phyloP scores from a whole-genome alignment of 768 basidiomycete species.

The Rubroboletus satanas region DNA sequence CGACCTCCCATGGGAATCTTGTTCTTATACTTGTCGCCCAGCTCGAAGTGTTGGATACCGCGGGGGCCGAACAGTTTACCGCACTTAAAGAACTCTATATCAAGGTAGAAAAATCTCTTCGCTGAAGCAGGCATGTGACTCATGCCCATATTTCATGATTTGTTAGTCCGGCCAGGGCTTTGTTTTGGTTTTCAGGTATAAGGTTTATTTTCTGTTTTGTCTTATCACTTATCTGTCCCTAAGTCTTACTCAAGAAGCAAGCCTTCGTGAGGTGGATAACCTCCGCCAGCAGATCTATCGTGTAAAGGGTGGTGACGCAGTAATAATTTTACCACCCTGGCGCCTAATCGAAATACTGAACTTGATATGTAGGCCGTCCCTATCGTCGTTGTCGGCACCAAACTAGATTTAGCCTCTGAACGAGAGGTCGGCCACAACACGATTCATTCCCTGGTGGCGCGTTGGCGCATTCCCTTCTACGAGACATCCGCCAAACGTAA shows the following conservation, averaged over 20 bases:
- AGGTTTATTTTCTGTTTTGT: background rate
- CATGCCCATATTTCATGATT: background rate
- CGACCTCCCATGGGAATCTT: background rate
- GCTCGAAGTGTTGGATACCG: constrained; percentile 82
- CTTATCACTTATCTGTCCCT: background rate
- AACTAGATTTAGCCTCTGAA: constrained; percentile 76
- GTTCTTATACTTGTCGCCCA: constrained; percentile 29
- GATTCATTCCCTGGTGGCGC: constrained; percentile 59
- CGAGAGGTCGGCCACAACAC: constrained; percentile 67
- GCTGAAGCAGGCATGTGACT: background rate
- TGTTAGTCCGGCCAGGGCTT: constrained; percentile 68
- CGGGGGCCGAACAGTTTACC: constrained; percentile 83
- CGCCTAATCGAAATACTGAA: constrained; percentile 1
- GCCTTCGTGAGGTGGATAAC: constrained; percentile 73
- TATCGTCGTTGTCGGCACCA: constrained; percentile 84
- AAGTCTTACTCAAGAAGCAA: constrained; percentile 80
- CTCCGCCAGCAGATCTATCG: constrained; percentile 79
- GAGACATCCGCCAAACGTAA: constrained; percentile 87
- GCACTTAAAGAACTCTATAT: constrained; percentile 80
- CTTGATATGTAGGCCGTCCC: constrained; percentile 50
- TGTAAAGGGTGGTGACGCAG: constrained; percentile 67
- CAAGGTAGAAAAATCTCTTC: constrained; percentile 43
- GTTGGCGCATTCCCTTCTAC: constrained; percentile 74
- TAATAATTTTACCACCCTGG: constrained; percentile 25
- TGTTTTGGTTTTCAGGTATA: constrained; percentile 78